phyloP scores from a whole-genome alignment of 192 early-diverging fungal species.

The Phycomyces nitens region DNA sequence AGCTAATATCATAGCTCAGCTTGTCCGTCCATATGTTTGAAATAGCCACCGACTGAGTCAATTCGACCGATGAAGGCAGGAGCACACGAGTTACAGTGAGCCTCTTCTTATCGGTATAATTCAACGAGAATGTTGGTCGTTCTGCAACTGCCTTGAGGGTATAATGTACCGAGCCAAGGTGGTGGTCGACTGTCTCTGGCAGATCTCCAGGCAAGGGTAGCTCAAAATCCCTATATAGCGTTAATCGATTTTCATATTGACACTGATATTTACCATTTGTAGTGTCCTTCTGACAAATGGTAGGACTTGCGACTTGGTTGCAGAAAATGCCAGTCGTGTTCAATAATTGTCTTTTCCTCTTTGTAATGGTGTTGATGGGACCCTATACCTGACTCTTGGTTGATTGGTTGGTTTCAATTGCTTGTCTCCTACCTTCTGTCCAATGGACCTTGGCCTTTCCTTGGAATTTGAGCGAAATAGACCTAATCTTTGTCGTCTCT shows the following conservation, averaged over 20 bases:
- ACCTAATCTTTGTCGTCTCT: constrained; percentile 50
- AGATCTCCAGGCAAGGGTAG: constrained; percentile 55
- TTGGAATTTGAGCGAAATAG: constrained; percentile 46
- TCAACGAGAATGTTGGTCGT: constrained; percentile 51
- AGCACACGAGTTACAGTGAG: constrained; percentile 47
- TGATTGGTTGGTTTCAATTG: too few relatives aligned
- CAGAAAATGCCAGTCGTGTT: constrained; percentile 59
- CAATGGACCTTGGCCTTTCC: constrained; percentile 52
- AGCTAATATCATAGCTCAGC: constrained; percentile 54
- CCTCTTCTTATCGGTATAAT: constrained; percentile 35
- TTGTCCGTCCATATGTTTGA: constrained; percentile 57
- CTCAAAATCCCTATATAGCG: constrained; percentile 52
- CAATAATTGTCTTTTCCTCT: constrained; percentile 40
- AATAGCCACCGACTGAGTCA: constrained; percentile 46
- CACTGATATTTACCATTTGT: constrained; percentile 39
- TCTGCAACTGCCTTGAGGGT: constrained; percentile 52
- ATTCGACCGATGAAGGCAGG: constrained; percentile 49
- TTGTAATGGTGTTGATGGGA: constrained; percentile 29
- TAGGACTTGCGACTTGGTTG: constrained; percentile 38
- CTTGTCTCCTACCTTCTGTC: constrained; percentile 44
- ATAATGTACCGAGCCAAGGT: constrained; percentile 51
- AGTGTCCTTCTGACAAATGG: constrained; percentile 36
- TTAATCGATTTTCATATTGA: neutral
- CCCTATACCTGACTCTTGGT: constrained; percentile 10
- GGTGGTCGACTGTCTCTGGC: constrained; percentile 52